Evolutionary conservation across 2,329 filamentous ascomycete genomes (phyloP).

Genomic region (Botrytis pseudocinerea): DNA sequence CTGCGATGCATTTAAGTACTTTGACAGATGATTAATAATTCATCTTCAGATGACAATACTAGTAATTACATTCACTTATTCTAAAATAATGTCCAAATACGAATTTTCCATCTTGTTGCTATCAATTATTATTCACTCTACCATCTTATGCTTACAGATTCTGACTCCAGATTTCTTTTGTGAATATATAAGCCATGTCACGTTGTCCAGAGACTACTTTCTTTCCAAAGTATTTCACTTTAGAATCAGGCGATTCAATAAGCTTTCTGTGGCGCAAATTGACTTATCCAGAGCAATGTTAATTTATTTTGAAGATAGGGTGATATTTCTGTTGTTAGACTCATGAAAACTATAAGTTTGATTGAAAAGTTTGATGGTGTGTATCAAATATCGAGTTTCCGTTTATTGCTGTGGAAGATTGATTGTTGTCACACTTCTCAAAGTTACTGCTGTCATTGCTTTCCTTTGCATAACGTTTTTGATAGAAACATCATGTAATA

Average conservation of each 20-base stretch:
- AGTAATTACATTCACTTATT: neutral
- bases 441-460: neutral
- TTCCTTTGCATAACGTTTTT: neutral
- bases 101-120: neutral
- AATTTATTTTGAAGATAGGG: neutral
- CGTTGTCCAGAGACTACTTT: accelerated
- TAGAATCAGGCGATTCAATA: neutral
- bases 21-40: accelerated
- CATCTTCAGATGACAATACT: neutral
- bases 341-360: no score
- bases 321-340: neutral
- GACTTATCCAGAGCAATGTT: neutral
- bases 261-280: neutral
- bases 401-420: neutral
- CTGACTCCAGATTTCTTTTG: neutral
- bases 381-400: neutral
- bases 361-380: accelerated
- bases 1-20: accelerated
- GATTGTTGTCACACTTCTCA: neutral
- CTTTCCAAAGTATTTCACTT: neutral
- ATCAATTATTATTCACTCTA: neutral
- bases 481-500: no score
- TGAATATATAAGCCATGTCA: neutral
- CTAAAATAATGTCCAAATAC: neutral
- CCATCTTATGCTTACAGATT: accelerated